Evolutionary conservation across 257 asterid genomes (phyloP), one percentile per base, ranked within the genome.

Genomic region (Ilex asprella): DNA sequence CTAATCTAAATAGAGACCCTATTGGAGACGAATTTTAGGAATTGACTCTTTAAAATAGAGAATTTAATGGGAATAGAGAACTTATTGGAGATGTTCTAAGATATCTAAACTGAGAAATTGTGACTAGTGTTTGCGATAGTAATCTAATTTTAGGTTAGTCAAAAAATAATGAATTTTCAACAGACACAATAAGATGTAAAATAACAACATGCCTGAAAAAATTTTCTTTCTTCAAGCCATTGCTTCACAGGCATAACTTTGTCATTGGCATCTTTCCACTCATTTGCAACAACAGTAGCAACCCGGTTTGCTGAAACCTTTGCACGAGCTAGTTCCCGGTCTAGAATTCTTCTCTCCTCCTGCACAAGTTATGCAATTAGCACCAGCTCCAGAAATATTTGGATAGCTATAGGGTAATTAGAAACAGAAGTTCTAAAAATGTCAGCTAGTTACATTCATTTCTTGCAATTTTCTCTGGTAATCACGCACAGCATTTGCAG

Each of bases 201-300:
- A 21, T 21, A 0, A 21, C 27, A 9, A 61, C 70, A 63, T 73
- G 74, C 98, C 96, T 91, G 96, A 69, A 76, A 84, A 72, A 79
- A 79, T 70, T 82, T 91, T 80, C 98, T 83, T 78, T 91, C 98
- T 75, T 91, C 98, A 64, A 91, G 94, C 96, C 98, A 91, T 68
- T 88, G 96, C 69, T 88, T 91, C 62, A 91, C 96, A 13, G 98
- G 98, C 98, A 91, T 91, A 57, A 91, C 98, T 86, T 88, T 91
- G 81, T 91, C 95, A 67, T 63, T 84, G 49, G 89, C 88, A 77
- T 91, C 98, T 78, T 91, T 91, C 96, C 97, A 91, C 61, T 91
- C 98, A 73, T 91, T 91, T 29, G 98, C 97, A 66, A 88, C 97
- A 50, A 91, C 98, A 65, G 81, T 85, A 61, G 93, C 97, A 29